Percentiles rank a stretch among this genome's conserved stretches.
Evolutionary conservation across 192 early-diverging fungal species (phyloP).

Genomic region (Phycomyces blakesleeanus): DNA sequence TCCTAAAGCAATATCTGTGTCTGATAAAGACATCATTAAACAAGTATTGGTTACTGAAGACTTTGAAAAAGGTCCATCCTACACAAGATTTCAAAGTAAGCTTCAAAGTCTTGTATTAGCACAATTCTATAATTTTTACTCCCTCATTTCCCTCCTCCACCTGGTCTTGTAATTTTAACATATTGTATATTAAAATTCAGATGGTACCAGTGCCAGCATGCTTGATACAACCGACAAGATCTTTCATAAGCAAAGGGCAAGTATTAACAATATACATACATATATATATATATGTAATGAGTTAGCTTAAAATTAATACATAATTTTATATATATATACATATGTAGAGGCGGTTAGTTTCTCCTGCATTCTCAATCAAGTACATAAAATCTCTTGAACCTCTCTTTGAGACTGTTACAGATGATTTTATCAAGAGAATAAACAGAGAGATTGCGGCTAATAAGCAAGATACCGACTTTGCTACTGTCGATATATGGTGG

Average conservation of each 20-base stretch:
- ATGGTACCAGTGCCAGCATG: constrained; percentile 14
- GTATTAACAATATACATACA: not conserved
- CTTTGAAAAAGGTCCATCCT: constrained; percentile 9
- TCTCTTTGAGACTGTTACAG: constrained; percentile 29
- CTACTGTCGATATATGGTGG: constrained; percentile 35
- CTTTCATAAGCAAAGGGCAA: constrained; percentile 36
- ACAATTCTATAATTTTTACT: not conserved
- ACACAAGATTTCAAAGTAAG: constrained; percentile 9
- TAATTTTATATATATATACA: too few species aligned
- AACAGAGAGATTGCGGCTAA: constrained; percentile 23
- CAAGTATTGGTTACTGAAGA: constrained; percentile 29
- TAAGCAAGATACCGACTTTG: constrained; percentile 9
- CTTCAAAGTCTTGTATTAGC: not conserved
- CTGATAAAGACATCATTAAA: constrained; percentile 40
- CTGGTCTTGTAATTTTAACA: constrained; percentile 1
- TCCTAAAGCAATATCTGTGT: constrained; percentile 31
- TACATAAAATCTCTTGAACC: constrained; percentile 46
- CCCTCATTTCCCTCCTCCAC: too few species aligned
- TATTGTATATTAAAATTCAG: constrained; percentile 9
- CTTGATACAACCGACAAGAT: constrained; percentile 35
- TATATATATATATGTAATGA: too few species aligned
- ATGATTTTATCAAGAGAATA: constrained; percentile 29
- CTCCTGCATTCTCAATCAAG: constrained; percentile 49
- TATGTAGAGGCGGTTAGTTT: constrained; percentile 43
- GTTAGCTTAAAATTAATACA: too few species aligned